A percentile compares a stretch with the other conserved stretches of the same genome.
phyloP scores from a whole-genome alignment of 2,329 filamentous ascomycete species.

The Ophiostoma sp. region DNA sequence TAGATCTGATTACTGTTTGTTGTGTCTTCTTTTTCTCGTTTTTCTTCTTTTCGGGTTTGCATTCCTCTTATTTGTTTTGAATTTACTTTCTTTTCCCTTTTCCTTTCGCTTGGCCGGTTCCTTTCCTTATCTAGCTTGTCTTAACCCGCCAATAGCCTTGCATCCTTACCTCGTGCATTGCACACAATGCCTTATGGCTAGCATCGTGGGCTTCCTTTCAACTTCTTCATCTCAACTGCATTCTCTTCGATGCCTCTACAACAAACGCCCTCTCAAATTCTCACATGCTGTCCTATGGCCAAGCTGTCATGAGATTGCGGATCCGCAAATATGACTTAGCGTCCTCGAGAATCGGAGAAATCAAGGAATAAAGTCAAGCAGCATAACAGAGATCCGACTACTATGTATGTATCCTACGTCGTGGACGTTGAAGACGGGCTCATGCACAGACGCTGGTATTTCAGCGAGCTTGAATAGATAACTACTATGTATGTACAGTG shows the following conservation, averaged over 20 bases:
- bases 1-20: background rate
- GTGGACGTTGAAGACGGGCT: background rate
- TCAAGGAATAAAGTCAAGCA: constrained; percentile 1
- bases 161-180: background rate
- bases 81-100: background rate
- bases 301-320: constrained; percentile 1
- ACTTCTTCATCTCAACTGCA: background rate
- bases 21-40: background rate
- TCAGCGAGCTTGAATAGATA: too few species aligned
- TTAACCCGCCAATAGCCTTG: background rate
- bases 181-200: background rate
- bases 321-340: background rate
- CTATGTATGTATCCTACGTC: background rate
- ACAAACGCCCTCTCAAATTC: background rate
- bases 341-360: background rate
- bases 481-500: background rate
- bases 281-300: background rate
- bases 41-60: background rate
- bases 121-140: background rate
- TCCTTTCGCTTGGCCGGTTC: background rate
- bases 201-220: background rate
- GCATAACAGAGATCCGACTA: background rate
- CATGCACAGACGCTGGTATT: too few species aligned
- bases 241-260: background rate
- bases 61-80: background rate